Base-by-base conservation (phyloP, 495 filamentous ascomycete genomes). In the Penicillium coprophilum region DNA sequence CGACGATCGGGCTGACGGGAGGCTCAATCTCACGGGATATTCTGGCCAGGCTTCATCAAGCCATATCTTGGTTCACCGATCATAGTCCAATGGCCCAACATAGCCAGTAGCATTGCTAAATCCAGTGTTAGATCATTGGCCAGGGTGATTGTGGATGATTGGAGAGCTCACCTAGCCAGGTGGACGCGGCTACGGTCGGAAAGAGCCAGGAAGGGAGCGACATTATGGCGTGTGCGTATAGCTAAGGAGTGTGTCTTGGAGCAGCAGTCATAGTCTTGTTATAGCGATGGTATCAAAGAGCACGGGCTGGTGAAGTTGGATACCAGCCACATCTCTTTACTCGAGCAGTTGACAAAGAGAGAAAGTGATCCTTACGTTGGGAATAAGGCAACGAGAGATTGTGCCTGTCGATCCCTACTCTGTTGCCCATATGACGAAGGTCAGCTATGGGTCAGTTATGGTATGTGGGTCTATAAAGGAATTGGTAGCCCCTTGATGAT, bases 11-110 rank as follows among this genome's bases (percentile, higher is more conserved):
- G 17, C 15, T 40, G 47, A 19, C 31, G 46, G 17, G 39, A 30
- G 23, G 17, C 15, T 27, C 11, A 46, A 8, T 6, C 61, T 55
- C 27, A 64, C 61, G 61, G 61, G 30, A 64, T 60, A 30, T 59
- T 58, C 21, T 64, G 61, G 31, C 55, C 61, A 40, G 58, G 58
- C 41, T 61, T 57, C 61, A 64, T 64, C 6, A 59, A 36, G 27
- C 54, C 61, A 36, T 57, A 64, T 48, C 49, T 53, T 1, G 61
- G 61, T 43, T 58, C 58, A 21, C 61, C 61, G 34, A 61, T 39
- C 21, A 58, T 46, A 9, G 50, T 49, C 61, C 61, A 64, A 10
- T 64, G 58, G n/a, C 54, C 58, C 17, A 64, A 34, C 58, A 64
- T 57, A 23, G 54, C 39, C 15, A 56, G 49, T 10, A 64, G 54